Evolutionary conservation across 2,329 filamentous ascomycete genomes (phyloP).

Genomic region (Fusarium aywerte): DNA sequence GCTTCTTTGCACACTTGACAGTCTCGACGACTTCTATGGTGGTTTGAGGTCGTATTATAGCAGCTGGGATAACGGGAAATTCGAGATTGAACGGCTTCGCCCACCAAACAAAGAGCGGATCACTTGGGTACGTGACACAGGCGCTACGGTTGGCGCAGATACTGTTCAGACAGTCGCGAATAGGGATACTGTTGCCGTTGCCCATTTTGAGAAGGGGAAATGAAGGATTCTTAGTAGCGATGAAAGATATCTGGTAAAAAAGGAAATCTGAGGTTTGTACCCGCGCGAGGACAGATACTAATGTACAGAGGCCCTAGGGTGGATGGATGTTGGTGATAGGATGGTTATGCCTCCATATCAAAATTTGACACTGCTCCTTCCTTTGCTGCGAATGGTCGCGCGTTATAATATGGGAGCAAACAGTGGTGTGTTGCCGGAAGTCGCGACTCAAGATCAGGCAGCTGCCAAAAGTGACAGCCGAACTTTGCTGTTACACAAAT

Average conservation of each 20-base stretch:
- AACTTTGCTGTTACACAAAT: not conserved
- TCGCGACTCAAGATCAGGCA: not conserved
- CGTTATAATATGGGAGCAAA: not conserved
- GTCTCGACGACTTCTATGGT: constrained; percentile 66
- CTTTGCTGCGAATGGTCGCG: not conserved
- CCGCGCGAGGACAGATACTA: not conserved
- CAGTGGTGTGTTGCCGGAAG: not conserved
- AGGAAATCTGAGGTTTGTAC: not conserved
- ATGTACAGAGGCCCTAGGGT: too few species aligned
- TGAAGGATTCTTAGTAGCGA: not conserved
- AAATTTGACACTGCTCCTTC: not conserved
- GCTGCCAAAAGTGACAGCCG: not conserved
- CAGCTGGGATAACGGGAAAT: constrained; percentile 61
- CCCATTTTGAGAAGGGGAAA: constrained; percentile 52
- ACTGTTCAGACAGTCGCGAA: constrained; percentile 58
- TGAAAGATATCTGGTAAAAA: not conserved
- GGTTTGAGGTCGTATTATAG: constrained; percentile 65
- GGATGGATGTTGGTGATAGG: not conserved
- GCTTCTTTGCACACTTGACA: constrained; percentile 65
- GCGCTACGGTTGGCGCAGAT: constrained; percentile 58
- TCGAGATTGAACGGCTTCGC: constrained; percentile 65
- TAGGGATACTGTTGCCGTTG: constrained; percentile 53
- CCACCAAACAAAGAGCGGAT: constrained; percentile 59
- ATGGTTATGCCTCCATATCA: fast-evolving
- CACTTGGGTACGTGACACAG: constrained; percentile 60